These are phyloP conservation scores for Cytospora leucostoma DNA, from an alignment of 2,329 filamentous ascomycete species.

Conservation along the genomic window DNA sequence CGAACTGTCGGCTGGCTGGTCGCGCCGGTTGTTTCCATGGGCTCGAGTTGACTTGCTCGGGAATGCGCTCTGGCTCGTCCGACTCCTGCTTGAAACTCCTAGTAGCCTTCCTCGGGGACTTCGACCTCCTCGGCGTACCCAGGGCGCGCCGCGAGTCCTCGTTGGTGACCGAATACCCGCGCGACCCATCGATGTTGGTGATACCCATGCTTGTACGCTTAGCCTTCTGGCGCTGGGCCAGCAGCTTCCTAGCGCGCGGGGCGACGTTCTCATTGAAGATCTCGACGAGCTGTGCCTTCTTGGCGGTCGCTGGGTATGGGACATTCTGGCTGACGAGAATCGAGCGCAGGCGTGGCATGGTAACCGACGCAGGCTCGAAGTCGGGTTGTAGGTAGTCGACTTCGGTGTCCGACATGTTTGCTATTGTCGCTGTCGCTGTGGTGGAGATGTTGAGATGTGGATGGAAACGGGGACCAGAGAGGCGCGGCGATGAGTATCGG, in stretches of 20 bases:
- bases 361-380: constrained; percentile 83
- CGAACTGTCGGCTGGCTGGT: constrained; percentile 56
- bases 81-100: constrained; percentile 51
- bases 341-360: constrained; percentile 83
- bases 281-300: constrained; percentile 84
- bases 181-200: constrained; percentile 64
- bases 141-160: constrained; percentile 56
- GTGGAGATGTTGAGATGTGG: not conserved
- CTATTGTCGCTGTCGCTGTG: constrained; percentile 26
- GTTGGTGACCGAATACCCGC: constrained; percentile 62
- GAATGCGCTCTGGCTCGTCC: constrained; percentile 49
- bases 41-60: constrained; percentile 43
- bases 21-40: constrained; percentile 58
- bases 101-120: constrained; percentile 57
- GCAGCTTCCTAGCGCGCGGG: constrained; percentile 75
- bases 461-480: not conserved
- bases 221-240: constrained; percentile 73
- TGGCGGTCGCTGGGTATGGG: constrained; percentile 82
- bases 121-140: constrained; percentile 52
- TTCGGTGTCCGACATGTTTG: constrained; percentile 64
- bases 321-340: constrained; percentile 90
- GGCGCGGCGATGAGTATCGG: not conserved
- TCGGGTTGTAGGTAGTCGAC: constrained; percentile 82
- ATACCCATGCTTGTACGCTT: constrained; percentile 90
- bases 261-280: constrained; percentile 79